Percentiles rank a stretch among this genome's conserved stretches.
phyloP scores from a whole-genome alignment of 345 rosid species.

The Erysimum cheiranthoides region DNA sequence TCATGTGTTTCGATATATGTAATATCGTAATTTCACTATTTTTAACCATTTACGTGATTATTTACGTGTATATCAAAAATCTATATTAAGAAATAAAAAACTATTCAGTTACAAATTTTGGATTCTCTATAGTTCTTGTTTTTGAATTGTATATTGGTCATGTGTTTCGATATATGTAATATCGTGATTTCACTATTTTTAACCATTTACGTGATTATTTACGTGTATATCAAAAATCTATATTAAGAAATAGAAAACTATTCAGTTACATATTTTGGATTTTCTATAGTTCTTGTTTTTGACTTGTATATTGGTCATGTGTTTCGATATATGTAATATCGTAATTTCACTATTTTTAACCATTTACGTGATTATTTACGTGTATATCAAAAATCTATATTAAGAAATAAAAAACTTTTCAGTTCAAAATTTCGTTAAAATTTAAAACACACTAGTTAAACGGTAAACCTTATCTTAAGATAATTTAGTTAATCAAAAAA shows the following conservation, averaged over 20 bases:
- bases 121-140: slow-evolving; percentile 6
- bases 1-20: neutral
- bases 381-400: neutral
- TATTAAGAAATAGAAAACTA: neutral
- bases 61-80: no score
- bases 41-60: no score
- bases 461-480: no score
- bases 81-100: neutral
- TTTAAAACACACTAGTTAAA: no score
- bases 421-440: no score
- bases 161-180: neutral
- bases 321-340: neutral
- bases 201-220: no score
- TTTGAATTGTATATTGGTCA: neutral
- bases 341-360: no score
- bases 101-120: neutral
- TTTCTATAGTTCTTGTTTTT: slow-evolving; percentile 9
- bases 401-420: neutral
- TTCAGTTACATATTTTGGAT: neutral
- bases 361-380: no score
- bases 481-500: no score
- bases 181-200: neutral
- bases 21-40: neutral
- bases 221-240: no score
- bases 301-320: neutral